Base-by-base conservation (phyloP, 768 basidiomycete genomes). In the Lactarius psammicola region DNA sequence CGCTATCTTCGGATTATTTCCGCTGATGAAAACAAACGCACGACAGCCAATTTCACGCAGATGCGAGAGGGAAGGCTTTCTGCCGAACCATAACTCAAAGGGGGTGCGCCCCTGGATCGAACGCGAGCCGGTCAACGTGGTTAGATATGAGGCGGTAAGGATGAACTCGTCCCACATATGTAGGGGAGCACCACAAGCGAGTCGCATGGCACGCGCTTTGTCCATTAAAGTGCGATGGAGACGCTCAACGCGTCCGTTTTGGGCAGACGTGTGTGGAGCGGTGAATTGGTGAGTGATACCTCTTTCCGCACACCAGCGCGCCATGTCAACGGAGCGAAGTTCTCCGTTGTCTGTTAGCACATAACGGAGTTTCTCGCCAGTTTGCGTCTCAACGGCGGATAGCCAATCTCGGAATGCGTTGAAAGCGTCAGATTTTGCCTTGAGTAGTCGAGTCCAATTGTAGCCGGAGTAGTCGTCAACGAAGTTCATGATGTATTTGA, bases 101-200 rank as follows among this genome's bases (percentile, higher is more conserved):
- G 60, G 60, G 0, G 60, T 61, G 9, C n/a, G 44, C 8, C 60
- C 60, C 3, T 23, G 7, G 0, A 31, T 8, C 82, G 56, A 65
- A 69, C 63, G 4, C 8, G 26, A 10, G 3, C 18, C 17, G 36
- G 62, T 63, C 36, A 60, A 38, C 2, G 20, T 51, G 1, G 18
- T 33, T 10, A 64, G 63, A 15, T 64, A 64, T 18, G 26, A 26
- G 20, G 56, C 56, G 3, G 57, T 64, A 6, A 57, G 7, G 30
- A 38, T 30, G 42, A 40, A 63, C 56, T 63, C 54, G 20, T 44
- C 62, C 31, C 31, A 31, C 31, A 31, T 31, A 7, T 31, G 31
- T 51, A n/a, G n/a, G n/a, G n/a, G n/a, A n/a, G n/a, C n/a, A n/a
- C n/a, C n/a, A n/a, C n/a, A n/a, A n/a, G n/a, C n/a, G n/a, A n/a